Percentiles rank a stretch among this genome's conserved stretches.
Evolutionary conservation across 2,329 filamentous ascomycete genomes (phyloP).

Genomic region (Calonectria henricotiae): DNA sequence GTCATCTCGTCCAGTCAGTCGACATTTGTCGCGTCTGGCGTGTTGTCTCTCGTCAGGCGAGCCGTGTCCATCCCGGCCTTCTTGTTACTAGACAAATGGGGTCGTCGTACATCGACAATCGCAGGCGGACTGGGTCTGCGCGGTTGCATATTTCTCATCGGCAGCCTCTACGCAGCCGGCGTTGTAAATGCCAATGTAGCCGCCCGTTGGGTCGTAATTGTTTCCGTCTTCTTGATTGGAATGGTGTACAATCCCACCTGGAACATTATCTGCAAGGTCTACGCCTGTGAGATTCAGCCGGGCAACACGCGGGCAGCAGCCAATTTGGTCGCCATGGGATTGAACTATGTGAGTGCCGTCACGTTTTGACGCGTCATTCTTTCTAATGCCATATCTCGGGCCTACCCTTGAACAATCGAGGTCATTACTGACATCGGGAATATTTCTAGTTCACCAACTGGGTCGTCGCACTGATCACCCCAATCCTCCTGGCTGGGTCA

Average conservation of each 20-base stretch:
- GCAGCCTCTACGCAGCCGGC: constrained; percentile 66
- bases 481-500: constrained; percentile 56
- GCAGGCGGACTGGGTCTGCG: constrained; percentile 68
- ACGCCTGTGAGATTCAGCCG: not conserved
- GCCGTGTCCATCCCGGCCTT: constrained; percentile 72
- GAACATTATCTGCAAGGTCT: not conserved
- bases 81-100: constrained; percentile 67
- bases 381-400: too few species aligned
- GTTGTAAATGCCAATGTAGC: constrained; percentile 30
- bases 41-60: constrained; percentile 74
- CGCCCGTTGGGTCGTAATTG: not conserved
- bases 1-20: constrained; percentile 70
- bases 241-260: not conserved
- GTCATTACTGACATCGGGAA: constrained; percentile 44
- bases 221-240: constrained; percentile 1
- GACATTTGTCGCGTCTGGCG: constrained; percentile 74
- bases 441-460: constrained; percentile 63
- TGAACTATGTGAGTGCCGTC: not conserved
- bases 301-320: constrained; percentile 7
- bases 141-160: constrained; percentile 70
- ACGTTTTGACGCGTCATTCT: not conserved
- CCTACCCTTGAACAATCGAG: not conserved
- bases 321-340: not conserved
- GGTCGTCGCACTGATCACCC: constrained; percentile 62
- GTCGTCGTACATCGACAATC: constrained; percentile 68